Evolutionary conservation across 2,329 filamentous ascomycete genomes (phyloP).

Genomic region (Fusarium globosum): DNA sequence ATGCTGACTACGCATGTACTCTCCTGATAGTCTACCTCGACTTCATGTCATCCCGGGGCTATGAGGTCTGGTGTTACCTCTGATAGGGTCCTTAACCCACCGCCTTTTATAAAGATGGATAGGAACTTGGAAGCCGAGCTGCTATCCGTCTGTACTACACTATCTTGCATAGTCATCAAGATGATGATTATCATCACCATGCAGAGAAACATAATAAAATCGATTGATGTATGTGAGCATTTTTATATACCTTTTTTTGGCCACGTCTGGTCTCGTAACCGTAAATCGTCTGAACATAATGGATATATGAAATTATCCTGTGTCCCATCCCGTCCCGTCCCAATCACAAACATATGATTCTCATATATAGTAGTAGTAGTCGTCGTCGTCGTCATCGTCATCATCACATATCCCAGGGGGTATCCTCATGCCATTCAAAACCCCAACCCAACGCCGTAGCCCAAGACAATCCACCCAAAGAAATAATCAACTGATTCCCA

Average conservation of each 20-base stretch:
- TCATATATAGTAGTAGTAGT: slow-evolving; percentile 11
- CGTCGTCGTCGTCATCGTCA: background rate
- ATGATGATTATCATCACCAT: background rate
- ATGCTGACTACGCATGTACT: background rate
- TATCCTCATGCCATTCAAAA: slow-evolving; percentile 18
- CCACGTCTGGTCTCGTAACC: background rate
- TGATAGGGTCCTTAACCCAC: background rate
- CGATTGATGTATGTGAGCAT: background rate
- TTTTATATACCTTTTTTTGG: background rate
- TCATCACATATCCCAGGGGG: slow-evolving; percentile 12
- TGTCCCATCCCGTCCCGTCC: background rate
- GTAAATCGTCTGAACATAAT: background rate
- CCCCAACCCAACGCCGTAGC: slow-evolving; percentile 21
- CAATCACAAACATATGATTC: background rate
- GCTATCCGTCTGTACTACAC: slow-evolving; percentile 1
- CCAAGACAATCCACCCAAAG: slow-evolving; percentile 7
- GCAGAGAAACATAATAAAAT: background rate
- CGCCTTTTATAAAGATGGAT: background rate
- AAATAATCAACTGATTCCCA: slow-evolving; percentile 23
- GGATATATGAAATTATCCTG: background rate
- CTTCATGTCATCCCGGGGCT: background rate
- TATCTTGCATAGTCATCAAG: background rate
- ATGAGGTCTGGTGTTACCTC: background rate
- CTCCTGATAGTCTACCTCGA: background rate
- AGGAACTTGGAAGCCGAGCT: slow-evolving; percentile 1